Base-by-base conservation (phyloP, 768 basidiomycete genomes). In the Tylopilus rubrobrunneus region DNA sequence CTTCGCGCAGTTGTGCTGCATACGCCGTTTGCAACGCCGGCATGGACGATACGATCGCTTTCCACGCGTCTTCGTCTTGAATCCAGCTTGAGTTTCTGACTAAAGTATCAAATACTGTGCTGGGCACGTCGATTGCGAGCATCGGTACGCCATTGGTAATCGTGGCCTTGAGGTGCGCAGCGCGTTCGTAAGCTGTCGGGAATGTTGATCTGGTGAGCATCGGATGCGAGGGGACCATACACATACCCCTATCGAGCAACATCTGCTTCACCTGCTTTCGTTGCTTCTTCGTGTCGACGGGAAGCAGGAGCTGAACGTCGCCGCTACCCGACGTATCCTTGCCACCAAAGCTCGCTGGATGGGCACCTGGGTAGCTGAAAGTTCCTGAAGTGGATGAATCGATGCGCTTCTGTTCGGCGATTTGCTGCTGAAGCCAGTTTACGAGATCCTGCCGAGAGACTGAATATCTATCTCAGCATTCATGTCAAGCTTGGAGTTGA, bases 11-110 rank as follows among this genome's bases (percentile, higher is more conserved):
- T 52, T 86, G 85, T 23, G 76, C 66, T 1, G 85, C 87, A 63
- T 90, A 90, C 3, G 78, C 76, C 7, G 78, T 73, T 48, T 81
- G 78, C 43, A 80, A 75, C 27, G 77, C 70, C 1, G 85, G 82
- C 67, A 89, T 86, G 9, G 69, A 66, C 0, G 76, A 72, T 7
- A 76, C 64, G 37, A 90, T 75, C 2, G 73, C 55, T 67, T 83
- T 86, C 87, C 90, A 89, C 0, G 76, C 73, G 37, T 91, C 87
- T 42, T 92, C 90, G 55, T 89, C 87, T 5, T 77, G 77, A 25
- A 90, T 69, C 90, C 90, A 92, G 15, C 71, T 66, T 4, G 81
- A 63, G 34, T 67, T 81, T 62, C 74, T 78, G 28, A 76, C 75
- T 74, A 92, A 79, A 2, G 74, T 61, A 45, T 89, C 86, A 57